Evolutionary conservation across 192 early-diverging fungal genomes (phyloP).

Genomic region (Mortierella claussenii): DNA sequence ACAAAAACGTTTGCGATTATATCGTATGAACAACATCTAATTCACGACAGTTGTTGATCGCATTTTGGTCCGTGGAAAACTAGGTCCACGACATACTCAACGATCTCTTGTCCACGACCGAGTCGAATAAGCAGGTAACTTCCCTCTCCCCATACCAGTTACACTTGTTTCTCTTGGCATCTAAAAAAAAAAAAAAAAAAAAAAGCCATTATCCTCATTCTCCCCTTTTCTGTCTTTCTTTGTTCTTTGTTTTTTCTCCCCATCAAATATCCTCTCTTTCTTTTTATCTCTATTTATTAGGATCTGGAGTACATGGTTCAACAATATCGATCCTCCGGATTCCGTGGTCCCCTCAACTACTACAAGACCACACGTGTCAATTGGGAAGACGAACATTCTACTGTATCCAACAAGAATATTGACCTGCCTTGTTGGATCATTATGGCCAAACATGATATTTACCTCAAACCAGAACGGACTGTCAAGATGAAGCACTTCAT

Average conservation of each 20-base stretch:
- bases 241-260: too few relatives aligned
- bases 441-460: conserved; percentile 12
- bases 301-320: conserved; percentile 42
- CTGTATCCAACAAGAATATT: neutral
- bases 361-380: conserved; percentile 55
- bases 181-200: neutral
- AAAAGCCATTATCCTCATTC: neutral
- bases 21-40: neutral
- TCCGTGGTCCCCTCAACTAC: conserved; percentile 55
- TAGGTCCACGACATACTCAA: too few relatives aligned
- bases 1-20: neutral
- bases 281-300: too few relatives aligned
- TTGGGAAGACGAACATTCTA: conserved; percentile 50
- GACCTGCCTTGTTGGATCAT: conserved; percentile 26
- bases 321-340: conserved; percentile 28
- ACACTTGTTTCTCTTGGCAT: too few relatives aligned
- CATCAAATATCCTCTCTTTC: too few relatives aligned
- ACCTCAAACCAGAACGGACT: conserved; percentile 15
- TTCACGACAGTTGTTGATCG: too few relatives aligned
- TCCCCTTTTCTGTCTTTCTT: neutral
- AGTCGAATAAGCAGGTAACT: too few relatives aligned
- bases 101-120: too few relatives aligned
- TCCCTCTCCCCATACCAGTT: too few relatives aligned
- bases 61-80: too few relatives aligned
- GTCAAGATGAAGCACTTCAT: conserved; percentile 16